A percentile compares a stretch with the other conserved stretches of the same genome.
These are phyloP conservation scores for Trypanosoma caninum DNA, from an alignment of 208 protist species.

Conservation along the genomic window DNA sequence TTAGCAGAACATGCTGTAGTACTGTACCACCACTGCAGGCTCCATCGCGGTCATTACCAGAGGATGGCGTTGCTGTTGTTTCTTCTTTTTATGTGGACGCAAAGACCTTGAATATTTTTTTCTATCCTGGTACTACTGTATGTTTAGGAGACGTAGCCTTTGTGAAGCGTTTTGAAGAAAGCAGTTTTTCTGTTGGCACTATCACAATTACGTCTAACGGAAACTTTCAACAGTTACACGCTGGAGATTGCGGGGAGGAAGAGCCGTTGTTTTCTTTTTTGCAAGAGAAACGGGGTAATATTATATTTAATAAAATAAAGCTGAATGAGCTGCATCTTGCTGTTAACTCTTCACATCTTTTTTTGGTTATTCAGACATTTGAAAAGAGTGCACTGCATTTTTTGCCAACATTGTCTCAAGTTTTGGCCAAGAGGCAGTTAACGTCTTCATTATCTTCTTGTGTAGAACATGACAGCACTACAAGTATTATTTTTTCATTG, in stretches of 20 bases:
- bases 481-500: conserved; percentile 24
- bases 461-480: conserved; percentile 1
- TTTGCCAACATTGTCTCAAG: not conserved
- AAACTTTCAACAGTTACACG: conserved; percentile 3
- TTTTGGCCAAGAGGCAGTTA: not conserved
- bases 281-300: conserved; percentile 1
- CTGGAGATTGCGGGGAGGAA: not conserved
- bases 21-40: not conserved
- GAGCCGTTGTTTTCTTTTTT: conserved; percentile 16
- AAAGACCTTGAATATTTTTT: conserved; percentile 30
- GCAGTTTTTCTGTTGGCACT: conserved; percentile 17
- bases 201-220: conserved; percentile 3
- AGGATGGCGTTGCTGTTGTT: conserved; percentile 13
- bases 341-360: conserved; percentile 3
- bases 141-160: conserved; percentile 9
- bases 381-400: not conserved
- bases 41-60: not conserved
- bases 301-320: conserved; percentile 14
- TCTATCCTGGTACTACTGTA: conserved; percentile 24
- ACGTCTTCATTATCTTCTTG: too few species aligned
- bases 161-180: conserved; percentile 21
- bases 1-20: not conserved
- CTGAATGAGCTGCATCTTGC: conserved; percentile 13
- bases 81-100: conserved; percentile 48
- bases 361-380: conserved; percentile 14